phyloP scores from a whole-genome alignment of 768 basidiomycete species.

The Tricholoma terreum region DNA sequence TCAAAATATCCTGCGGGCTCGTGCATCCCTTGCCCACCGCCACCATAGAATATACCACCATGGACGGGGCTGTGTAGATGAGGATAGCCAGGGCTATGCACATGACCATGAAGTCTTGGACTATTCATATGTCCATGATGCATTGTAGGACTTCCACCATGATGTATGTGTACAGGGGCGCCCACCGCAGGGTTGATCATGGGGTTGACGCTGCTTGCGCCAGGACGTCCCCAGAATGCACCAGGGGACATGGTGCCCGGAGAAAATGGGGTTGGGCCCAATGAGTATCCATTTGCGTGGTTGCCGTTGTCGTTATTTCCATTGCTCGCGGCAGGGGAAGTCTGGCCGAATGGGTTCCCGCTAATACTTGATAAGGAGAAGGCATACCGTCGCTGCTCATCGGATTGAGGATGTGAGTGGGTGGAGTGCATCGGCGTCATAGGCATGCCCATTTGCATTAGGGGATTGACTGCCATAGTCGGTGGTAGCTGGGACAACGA shows the following conservation, averaged over 20 bases:
- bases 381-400: conserved; percentile 42
- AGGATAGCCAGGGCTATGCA: conserved; percentile 20
- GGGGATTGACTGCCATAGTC: background rate
- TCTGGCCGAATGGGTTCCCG: background rate
- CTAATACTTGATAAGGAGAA: conserved; percentile 23
- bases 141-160: conserved; percentile 6
- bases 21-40: conserved; percentile 9
- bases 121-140: background rate
- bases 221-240: conserved; percentile 67
- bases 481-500: conserved; percentile 1
- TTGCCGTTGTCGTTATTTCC: conserved; percentile 12
- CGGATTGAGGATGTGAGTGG: background rate
- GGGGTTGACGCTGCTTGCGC: conserved; percentile 40
- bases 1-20: conserved; percentile 46
- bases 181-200: conserved; percentile 46
- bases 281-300: conserved; percentile 9
- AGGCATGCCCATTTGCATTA: background rate
- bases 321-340: conserved; percentile 58
- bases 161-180: conserved; percentile 36
- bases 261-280: conserved; percentile 44
- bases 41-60: conserved; percentile 8
- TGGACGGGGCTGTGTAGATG: conserved; percentile 23
- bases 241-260: conserved; percentile 76
- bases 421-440: background rate
- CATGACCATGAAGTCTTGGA: background rate